These are phyloP conservation scores for Colletotrichum higginsianum DNA, from an alignment of 2,329 filamentous ascomycete species.

Conservation along the genomic window DNA sequence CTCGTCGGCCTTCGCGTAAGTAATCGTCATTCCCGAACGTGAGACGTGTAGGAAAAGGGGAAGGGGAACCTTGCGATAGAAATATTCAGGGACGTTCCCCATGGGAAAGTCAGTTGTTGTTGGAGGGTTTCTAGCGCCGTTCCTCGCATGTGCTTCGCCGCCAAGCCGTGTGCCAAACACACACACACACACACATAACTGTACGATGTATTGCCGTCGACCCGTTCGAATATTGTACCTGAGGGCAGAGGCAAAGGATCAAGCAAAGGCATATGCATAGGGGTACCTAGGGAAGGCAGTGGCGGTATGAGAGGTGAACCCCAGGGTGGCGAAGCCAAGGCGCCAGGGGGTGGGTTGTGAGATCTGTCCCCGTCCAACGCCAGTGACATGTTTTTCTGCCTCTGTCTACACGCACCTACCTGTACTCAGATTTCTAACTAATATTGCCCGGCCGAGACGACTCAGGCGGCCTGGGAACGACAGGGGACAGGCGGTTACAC, in stretches of 20 bases:
- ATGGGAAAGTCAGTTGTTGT: constrained; percentile 34
- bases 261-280: too few species aligned
- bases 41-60: not conserved
- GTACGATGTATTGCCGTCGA: not conserved
- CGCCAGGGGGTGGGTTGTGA: constrained; percentile 11
- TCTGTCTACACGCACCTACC: not conserved
- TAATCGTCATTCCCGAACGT: not conserved
- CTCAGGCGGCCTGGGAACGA: constrained; percentile 26
- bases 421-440: not conserved
- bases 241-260: not conserved
- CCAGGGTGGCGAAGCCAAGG: constrained; percentile 38
- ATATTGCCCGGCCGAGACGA: constrained; percentile 18
- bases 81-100: constrained; percentile 24
- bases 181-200: too few species aligned
- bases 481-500: constrained; percentile 32
- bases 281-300: not conserved
- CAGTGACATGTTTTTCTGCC: not conserved
- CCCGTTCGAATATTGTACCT: constrained; percentile 15
- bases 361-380: constrained; percentile 13
- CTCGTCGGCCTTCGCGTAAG: constrained; percentile 16
- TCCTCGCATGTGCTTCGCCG: constrained; percentile 16
- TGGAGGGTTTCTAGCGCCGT: constrained; percentile 21
- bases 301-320: not conserved
- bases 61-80: not conserved
- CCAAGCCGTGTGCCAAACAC: not conserved